phyloP scores from a whole-genome alignment of 306 rosid genomes.

The Crotalaria pallida region DNA sequence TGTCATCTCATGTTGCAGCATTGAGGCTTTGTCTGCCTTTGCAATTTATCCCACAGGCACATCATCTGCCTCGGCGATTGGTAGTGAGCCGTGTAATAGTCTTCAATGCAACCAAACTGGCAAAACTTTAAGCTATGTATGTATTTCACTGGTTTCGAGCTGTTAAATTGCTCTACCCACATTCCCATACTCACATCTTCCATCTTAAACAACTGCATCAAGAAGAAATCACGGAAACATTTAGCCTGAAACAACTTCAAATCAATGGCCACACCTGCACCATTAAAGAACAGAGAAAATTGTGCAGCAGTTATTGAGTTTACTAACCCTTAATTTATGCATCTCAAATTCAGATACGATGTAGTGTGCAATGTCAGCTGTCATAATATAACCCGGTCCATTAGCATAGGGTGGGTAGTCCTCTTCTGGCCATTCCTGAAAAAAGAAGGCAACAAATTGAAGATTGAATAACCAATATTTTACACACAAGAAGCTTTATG shows the following conservation, averaged over 20 bases:
- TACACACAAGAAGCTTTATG: neutral
- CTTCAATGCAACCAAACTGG: slow-evolving; percentile 79
- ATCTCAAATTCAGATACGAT: slow-evolving; percentile 51
- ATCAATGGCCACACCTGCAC: neutral
- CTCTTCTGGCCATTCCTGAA: slow-evolving; percentile 86
- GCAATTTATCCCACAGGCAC: slow-evolving; percentile 55
- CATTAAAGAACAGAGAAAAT: neutral
- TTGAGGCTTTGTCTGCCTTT: slow-evolving; percentile 29
- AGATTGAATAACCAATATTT: neutral
- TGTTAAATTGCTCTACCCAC: slow-evolving; percentile 79
- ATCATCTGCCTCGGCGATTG: slow-evolving; percentile 84
- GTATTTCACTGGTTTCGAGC: slow-evolving; percentile 46
- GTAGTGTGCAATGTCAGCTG: slow-evolving; percentile 56
- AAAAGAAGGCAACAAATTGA: slow-evolving; percentile 2
- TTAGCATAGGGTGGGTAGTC: slow-evolving; percentile 82
- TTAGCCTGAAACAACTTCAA: neutral
- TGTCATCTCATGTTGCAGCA: slow-evolving; percentile 36
- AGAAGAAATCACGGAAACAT: neutral
- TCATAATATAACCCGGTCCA: slow-evolving; percentile 78
- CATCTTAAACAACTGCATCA: slow-evolving; percentile 74
- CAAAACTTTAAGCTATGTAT: slow-evolving; percentile 58
- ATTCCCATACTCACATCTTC: slow-evolving; percentile 92
- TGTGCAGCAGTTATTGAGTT: neutral
- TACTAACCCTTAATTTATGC: slow-evolving; percentile 64
- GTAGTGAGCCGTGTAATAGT: slow-evolving; percentile 70